Conservation (phyloP, 2,329 filamentous ascomycete species). For the Arthroderma uncinatum region DNA sequence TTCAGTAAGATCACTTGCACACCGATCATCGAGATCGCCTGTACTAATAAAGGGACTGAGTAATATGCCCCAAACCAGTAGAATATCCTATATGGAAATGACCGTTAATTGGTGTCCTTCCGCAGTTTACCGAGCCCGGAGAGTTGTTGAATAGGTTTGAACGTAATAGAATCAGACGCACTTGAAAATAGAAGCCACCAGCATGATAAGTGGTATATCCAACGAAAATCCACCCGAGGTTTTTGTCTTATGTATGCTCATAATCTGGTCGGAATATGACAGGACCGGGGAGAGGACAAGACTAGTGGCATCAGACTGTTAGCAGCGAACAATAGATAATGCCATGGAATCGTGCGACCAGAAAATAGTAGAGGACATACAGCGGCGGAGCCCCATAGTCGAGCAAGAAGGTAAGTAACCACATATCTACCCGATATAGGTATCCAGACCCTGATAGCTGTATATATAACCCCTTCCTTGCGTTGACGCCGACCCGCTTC, state of each 20-base stretch:
- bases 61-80: constrained; percentile 56
- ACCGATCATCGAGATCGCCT: constrained; percentile 49
- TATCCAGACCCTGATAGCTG: background rate
- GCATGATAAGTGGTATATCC: constrained; percentile 57
- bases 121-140: background rate
- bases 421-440: constrained; percentile 13
- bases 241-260: constrained; percentile 50
- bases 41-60: constrained; percentile 47
- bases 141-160: background rate
- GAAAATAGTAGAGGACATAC: constrained; percentile 23
- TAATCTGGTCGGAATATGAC: constrained; percentile 56
- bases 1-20: constrained; percentile 50
- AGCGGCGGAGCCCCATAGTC: constrained; percentile 41
- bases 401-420: constrained; percentile 30
- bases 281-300: constrained; percentile 53
- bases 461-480: background rate
- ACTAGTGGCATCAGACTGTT: constrained; percentile 25
- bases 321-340: constrained; percentile 10
- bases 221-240: constrained; percentile 54
- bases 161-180: constrained; percentile 26
- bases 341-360: background rate
- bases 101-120: constrained; percentile 2
- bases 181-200: constrained; percentile 54
- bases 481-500: background rate
- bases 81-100: constrained; percentile 40